Percentiles rank a stretch among this genome's conserved stretches.
phyloP scores from a whole-genome alignment of 2,329 filamentous ascomycete species.

The Lachnellula cervina region DNA sequence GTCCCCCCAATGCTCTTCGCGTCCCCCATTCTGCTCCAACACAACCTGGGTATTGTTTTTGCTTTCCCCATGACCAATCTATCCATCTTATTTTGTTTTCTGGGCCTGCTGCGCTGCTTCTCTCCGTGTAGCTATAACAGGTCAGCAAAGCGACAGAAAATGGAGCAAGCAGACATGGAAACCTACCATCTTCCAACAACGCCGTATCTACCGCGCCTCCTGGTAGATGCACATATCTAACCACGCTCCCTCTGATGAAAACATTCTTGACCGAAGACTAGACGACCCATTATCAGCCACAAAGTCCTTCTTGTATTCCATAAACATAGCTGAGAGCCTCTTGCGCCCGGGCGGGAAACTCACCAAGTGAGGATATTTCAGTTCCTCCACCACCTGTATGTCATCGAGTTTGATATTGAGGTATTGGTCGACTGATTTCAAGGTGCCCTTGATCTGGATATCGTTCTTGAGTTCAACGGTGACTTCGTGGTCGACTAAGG shows the following conservation, averaged over 20 bases:
- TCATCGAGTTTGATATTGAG: conserved; percentile 99
- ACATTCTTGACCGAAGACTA: conserved; percentile 71
- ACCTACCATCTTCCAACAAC: conserved; percentile 63
- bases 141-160: conserved; percentile 9
- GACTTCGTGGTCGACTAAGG: conserved; percentile 92
- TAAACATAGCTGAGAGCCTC: too few relatives aligned
- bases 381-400: conserved; percentile 85
- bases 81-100: conserved; percentile 39
- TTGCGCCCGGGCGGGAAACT: conserved; percentile 21
- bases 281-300: conserved; percentile 1
- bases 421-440: conserved; percentile 98
- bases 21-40: background rate
- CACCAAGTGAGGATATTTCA: conserved; percentile 91
- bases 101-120: conserved; percentile 46
- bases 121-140: conserved; percentile 26
- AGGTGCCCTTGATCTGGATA: conserved; percentile 88
- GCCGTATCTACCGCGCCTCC: conserved; percentile 64
- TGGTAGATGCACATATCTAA: conserved; percentile 69
- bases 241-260: conserved; percentile 70
- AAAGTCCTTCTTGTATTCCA: background rate
- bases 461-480: conserved; percentile 99
- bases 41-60: background rate
- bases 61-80: background rate
- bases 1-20: background rate
- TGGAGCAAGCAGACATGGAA: background rate